These are phyloP conservation scores for Wickerhamomyces kurtzmanii DNA, from an alignment of 805 yeast genomes.

Conservation along the genomic window DNA sequence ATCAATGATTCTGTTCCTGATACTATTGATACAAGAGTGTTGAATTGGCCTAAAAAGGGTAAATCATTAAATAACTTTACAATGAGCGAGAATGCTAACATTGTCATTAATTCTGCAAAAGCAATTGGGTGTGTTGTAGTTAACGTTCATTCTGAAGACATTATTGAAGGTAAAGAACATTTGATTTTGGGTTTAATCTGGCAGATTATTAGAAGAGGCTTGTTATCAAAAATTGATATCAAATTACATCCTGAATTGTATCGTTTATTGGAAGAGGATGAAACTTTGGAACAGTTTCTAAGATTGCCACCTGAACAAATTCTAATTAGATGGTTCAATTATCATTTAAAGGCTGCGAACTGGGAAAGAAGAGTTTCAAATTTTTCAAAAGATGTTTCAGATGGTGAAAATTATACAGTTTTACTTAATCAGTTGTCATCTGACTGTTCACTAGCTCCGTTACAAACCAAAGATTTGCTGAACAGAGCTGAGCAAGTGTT, in stretches of 20 bases:
- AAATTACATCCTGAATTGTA: conserved; percentile 94
- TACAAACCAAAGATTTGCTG: conserved; percentile 65
- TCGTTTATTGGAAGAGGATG: conserved; percentile 90
- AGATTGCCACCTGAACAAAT: conserved; percentile 97
- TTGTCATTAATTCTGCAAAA: conserved; percentile 95
- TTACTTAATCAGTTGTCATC: conserved; percentile 85
- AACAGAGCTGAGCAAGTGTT: conserved; percentile 84
- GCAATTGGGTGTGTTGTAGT: conserved; percentile 98
- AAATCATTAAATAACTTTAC: conserved; percentile 86
- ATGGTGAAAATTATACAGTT: conserved; percentile 92
- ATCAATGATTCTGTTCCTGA: conserved; percentile 98
- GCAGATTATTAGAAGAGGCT: conserved; percentile 96
- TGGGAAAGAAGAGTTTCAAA: conserved; percentile 81
- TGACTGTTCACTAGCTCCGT: conserved; percentile 75
- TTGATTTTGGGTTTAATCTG: conserved; percentile 85
- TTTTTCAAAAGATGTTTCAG: conserved; percentile 80
- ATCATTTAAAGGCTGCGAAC: conserved; percentile 86
- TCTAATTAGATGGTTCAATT: conserved; percentile 93
- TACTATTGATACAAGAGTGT: conserved; percentile 95
- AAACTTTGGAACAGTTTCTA: conserved; percentile 91
- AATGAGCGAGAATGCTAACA: conserved; percentile 94
- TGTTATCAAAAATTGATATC: conserved; percentile 90
- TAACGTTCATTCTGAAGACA: conserved; percentile 93
- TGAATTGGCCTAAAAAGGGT: conserved; percentile 76
- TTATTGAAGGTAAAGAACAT: conserved; percentile 90